A percentile compares a stretch with the other conserved stretches of the same genome.
These are phyloP conservation scores for Metschnikowia cubensis DNA, from an alignment of 805 yeast genomes.

Conservation along the genomic window DNA sequence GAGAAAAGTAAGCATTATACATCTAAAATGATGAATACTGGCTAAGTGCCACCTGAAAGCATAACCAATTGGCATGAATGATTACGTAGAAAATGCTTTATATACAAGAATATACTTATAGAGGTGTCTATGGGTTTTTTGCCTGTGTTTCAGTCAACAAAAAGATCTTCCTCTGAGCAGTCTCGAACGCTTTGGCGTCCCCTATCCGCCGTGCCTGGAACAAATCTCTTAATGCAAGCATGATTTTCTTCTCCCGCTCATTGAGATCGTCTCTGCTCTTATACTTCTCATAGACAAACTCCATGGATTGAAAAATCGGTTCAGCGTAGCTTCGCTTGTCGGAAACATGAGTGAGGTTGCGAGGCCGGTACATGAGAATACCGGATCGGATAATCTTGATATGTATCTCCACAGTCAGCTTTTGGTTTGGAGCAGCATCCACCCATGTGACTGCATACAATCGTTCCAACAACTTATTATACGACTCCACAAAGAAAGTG, in stretches of 20 bases:
- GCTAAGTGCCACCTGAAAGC: no score
- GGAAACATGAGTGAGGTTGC: constrained; percentile 17
- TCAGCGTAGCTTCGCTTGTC: constrained; percentile 18
- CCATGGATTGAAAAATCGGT: constrained; percentile 21
- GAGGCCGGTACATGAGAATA: constrained; percentile 28
- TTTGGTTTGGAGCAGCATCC: constrained; percentile 13
- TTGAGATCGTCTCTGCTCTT: constrained; percentile 15
- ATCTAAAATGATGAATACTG: no score
- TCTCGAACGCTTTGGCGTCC: not conserved
- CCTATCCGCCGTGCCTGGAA: constrained; percentile 6
- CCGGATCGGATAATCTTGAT: constrained; percentile 26
- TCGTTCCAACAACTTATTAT: constrained; percentile 23
- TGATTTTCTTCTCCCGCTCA: constrained; percentile 19
- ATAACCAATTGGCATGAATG: no score
- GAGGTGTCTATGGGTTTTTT: not conserved
- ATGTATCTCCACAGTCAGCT: constrained; percentile 20
- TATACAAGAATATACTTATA: not conserved
- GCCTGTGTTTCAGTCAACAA: not conserved
- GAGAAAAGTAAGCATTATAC: no score
- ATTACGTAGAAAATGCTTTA: not conserved
- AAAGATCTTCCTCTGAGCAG: constrained; percentile 1
- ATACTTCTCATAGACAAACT: constrained; percentile 21
- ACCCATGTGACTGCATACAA: constrained; percentile 27
- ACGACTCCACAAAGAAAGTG: constrained; percentile 21
- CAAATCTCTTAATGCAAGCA: constrained; percentile 18